phyloP scores from a whole-genome alignment of 805 yeast genomes.

The Peterozyma xylosa region DNA sequence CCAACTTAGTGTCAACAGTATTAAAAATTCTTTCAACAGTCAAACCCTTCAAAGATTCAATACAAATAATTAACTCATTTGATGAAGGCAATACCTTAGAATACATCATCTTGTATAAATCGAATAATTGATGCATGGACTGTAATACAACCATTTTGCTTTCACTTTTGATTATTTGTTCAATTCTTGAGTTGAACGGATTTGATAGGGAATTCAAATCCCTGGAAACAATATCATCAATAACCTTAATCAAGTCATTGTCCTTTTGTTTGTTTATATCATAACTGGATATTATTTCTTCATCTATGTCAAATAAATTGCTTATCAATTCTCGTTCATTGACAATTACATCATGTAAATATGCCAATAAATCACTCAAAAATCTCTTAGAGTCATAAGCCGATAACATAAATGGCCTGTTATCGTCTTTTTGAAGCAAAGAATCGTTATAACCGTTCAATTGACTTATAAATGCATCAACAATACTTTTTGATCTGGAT shows the following conservation, averaged over 20 bases:
- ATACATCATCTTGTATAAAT: slow-evolving; percentile 66
- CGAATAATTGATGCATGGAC: slow-evolving; percentile 55
- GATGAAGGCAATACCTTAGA: slow-evolving; percentile 27
- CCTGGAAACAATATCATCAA: slow-evolving; percentile 33
- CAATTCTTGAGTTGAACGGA: slow-evolving; percentile 58
- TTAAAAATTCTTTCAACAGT: slow-evolving; percentile 31
- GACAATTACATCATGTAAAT: slow-evolving; percentile 77
- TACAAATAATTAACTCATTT: slow-evolving; percentile 8
- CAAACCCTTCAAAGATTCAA: slow-evolving; percentile 25
- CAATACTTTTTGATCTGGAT: slow-evolving; percentile 55
- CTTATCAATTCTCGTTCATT: slow-evolving; percentile 77
- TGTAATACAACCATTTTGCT: slow-evolving; percentile 45
- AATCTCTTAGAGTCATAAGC: slow-evolving; percentile 79
- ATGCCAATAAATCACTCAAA: slow-evolving; percentile 83
- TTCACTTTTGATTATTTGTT: slow-evolving; percentile 62
- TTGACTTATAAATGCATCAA: slow-evolving; percentile 62
- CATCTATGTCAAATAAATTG: slow-evolving; percentile 44
- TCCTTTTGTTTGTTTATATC: slow-evolving; percentile 10
- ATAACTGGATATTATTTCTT: slow-evolving; percentile 13
- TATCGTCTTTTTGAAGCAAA: slow-evolving; percentile 6
- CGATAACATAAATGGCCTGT: slow-evolving; percentile 50
- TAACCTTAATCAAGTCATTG: slow-evolving; percentile 11
- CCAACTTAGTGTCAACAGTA: slow-evolving; percentile 28
- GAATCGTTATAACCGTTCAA: slow-evolving; percentile 28
- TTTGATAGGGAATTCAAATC: slow-evolving; percentile 48